Evolutionary conservation across 768 basidiomycete genomes (phyloP).

Genomic region (Tricholoma saponaceum): DNA sequence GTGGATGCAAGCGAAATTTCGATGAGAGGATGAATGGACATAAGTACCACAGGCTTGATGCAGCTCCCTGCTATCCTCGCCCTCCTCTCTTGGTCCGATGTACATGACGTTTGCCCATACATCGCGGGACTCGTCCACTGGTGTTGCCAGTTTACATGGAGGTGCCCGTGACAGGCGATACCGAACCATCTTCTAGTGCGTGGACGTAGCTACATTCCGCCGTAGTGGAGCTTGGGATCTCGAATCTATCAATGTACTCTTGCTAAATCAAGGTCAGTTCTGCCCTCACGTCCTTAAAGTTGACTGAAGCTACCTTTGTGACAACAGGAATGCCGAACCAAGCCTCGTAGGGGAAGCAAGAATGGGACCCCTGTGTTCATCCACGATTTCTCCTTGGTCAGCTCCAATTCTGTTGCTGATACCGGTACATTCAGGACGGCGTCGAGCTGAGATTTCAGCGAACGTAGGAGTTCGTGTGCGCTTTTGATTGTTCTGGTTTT

Average conservation of each 20-base stretch:
- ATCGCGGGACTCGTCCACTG: constrained; percentile 17
- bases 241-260: background rate
- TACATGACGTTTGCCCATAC: constrained; percentile 51
- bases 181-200: background rate
- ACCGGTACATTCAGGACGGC: constrained; percentile 27
- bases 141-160: background rate
- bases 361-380: background rate
- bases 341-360: background rate
- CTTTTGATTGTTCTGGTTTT: constrained; percentile 26
- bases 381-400: background rate
- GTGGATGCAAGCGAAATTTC: background rate
- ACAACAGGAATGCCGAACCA: background rate
- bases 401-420: background rate
- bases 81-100: constrained; percentile 41
- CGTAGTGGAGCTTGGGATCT: background rate
- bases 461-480: constrained; percentile 41
- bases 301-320: background rate
- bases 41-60: constrained; percentile 28
- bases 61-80: constrained; percentile 20
- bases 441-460: constrained; percentile 38
- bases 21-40: too few species aligned
- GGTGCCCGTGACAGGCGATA: background rate
- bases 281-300: background rate
- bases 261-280: background rate
- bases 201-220: background rate